A percentile compares a stretch with the other conserved stretches of the same genome.
phyloP scores from a whole-genome alignment of 1,284 basidiomycete species.

The Golubevia sp. region DNA sequence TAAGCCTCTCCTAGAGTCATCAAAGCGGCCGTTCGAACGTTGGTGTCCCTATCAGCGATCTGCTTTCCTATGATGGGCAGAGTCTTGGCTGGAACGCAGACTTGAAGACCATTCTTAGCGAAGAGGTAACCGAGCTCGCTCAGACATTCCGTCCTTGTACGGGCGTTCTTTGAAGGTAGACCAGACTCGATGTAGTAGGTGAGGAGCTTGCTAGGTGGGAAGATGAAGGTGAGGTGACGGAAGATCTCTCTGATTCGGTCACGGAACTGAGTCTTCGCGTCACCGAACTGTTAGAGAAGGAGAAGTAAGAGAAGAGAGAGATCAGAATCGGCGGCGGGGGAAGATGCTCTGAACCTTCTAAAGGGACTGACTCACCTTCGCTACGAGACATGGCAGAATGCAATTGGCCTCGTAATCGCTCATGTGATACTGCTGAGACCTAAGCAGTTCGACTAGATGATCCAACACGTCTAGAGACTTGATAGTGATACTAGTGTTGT shows the following conservation, averaged over 20 bases:
- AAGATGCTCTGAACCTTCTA: background rate
- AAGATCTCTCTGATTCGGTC: constrained; percentile 65
- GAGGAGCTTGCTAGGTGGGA: constrained; percentile 87
- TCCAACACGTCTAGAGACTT: constrained; percentile 89
- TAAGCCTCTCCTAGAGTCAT: constrained; percentile 81
- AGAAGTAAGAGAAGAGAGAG: background rate
- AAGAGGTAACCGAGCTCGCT: constrained; percentile 79
- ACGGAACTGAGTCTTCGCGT: constrained; percentile 64
- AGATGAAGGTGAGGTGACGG: constrained; percentile 62
- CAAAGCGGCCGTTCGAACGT: constrained; percentile 81
- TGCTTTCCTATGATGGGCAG: constrained; percentile 78
- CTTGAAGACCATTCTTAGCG: constrained; percentile 79
- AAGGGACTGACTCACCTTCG: constrained; percentile 72
- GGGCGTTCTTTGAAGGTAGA: constrained; percentile 83
- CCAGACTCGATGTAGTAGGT: constrained; percentile 67
- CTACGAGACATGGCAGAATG: constrained; percentile 86
- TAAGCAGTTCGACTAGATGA: constrained; percentile 74
- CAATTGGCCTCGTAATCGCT: constrained; percentile 84
- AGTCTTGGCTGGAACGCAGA: constrained; percentile 74
- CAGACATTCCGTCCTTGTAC: constrained; percentile 81
- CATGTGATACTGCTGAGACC: constrained; percentile 77
- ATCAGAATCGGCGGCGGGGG: no score
- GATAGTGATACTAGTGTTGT: constrained; percentile 86
- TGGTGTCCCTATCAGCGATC: constrained; percentile 85
- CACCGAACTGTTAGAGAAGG: constrained; percentile 63